Base-by-base conservation (phyloP, 2,329 filamentous ascomycete species). In the Aphanoascus verrucosus region DNA sequence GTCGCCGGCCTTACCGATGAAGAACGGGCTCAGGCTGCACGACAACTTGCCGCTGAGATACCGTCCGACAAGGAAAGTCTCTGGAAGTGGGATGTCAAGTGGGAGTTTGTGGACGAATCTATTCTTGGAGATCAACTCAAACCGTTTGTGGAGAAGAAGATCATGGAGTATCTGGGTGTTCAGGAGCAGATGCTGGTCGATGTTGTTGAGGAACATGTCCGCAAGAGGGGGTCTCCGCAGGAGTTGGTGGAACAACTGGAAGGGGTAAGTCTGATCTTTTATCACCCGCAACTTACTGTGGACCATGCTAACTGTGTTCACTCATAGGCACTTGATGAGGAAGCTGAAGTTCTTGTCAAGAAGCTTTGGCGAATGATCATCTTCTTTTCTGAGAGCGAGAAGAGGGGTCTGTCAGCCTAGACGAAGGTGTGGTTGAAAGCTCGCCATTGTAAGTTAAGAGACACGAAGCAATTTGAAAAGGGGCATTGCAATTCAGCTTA, bases 341-440 rank as follows among this genome's bases (percentile, higher is more conserved):
- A 97, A 66, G 89, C 90, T 9, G 90, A 96, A 69, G 84, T 87
- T 23, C 74, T 98, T 60, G 90, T 97, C 48, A 94, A 88, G 80
- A 97, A 96, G 74, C 79, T 98, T 35, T 98, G 93, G 93, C 82
- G 91, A 49, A 94, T 97, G 88, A 83, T 96, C 55, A 94, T 97
- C 64, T 97, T 96, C 81, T 96, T 91, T 64, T 93, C 88, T 5
- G 91, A 97, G 70, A 87, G 85, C 64, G 91, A 95, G 77, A 94
- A 93, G 74, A 77, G 89, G 58, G 90, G 90, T 1, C 74, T 96
- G 56, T 85, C 85, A 17, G 80, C 82, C 48, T 88, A 49, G 35
- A 15, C 15, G 28, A 38, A 15, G 5, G 74, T 56, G 47, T 23
- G 17, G 15, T 28, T 41, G 15, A 19, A 17, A 34, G 32, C 14